Conservation (phyloP, 805 yeast genomes). For the Monosporozyma siamensis region DNA sequence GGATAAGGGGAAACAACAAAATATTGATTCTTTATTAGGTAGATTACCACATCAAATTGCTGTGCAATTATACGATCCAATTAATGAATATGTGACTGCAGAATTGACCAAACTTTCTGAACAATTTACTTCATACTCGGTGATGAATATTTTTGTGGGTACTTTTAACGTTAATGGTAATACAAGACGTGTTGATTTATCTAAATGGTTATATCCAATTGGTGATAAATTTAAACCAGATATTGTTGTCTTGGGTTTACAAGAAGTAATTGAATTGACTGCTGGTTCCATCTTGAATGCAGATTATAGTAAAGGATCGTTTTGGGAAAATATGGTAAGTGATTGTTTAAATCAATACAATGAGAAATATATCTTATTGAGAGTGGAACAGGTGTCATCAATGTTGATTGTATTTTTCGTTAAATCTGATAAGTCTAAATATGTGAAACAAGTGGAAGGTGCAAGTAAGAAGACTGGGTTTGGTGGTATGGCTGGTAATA, state of each 20-base stretch:
- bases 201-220: constrained; percentile 76
- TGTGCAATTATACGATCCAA: constrained; percentile 79
- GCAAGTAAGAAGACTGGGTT: constrained; percentile 89
- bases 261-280: constrained; percentile 86
- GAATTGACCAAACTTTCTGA: constrained; percentile 38
- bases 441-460: constrained; percentile 83
- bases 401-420: constrained; percentile 57
- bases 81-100: constrained; percentile 70
- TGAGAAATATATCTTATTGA: constrained; percentile 50
- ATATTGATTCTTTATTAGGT: constrained; percentile 81
- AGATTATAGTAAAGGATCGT: constrained; percentile 64
- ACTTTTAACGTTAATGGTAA: constrained; percentile 85
- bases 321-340: constrained; percentile 68
- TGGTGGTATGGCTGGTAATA: constrained; percentile 95
- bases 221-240: constrained; percentile 55
- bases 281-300: constrained; percentile 85
- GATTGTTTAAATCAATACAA: constrained; percentile 49
- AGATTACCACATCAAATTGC: constrained; percentile 59
- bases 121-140: constrained; percentile 50
- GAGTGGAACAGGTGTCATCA: constrained; percentile 72
- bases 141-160: constrained; percentile 64
- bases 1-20: constrained; percentile 83
- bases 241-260: constrained; percentile 81
- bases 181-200: constrained; percentile 45
- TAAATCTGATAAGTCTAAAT: constrained; percentile 36